phyloP scores from a whole-genome alignment of 768 basidiomycete genomes.

The Tulasnella calospora region DNA sequence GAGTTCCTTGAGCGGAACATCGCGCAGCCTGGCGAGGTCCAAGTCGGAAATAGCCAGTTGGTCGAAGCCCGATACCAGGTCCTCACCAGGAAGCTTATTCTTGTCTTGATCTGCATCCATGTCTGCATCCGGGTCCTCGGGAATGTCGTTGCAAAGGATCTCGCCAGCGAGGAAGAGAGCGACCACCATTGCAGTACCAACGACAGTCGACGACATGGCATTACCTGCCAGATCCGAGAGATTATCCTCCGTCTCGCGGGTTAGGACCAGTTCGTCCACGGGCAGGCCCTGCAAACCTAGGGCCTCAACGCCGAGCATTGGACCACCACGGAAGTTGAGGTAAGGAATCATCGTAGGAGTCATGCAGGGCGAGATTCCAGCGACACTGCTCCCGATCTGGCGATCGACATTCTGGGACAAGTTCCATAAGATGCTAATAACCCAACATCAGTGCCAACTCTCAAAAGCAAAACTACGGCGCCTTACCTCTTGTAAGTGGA shows the following conservation, averaged over 20 bases:
- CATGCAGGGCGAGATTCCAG: slow-evolving; percentile 86
- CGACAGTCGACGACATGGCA: slow-evolving; percentile 96
- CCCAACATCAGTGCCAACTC: neutral
- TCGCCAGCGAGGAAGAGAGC: slow-evolving; percentile 65
- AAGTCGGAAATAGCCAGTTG: slow-evolving; percentile 58
- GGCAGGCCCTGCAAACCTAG: slow-evolving; percentile 92
- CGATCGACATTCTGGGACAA: slow-evolving; percentile 95
- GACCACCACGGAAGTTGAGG: slow-evolving; percentile 91
- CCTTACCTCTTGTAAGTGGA: slow-evolving; percentile 79
- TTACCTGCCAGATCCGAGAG: slow-evolving; percentile 93
- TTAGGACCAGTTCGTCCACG: slow-evolving; percentile 83
- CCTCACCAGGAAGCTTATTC: slow-evolving; percentile 37
- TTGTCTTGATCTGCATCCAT: slow-evolving; percentile 38
- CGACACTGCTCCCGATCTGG: slow-evolving; percentile 70
- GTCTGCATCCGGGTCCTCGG: slow-evolving; percentile 60
- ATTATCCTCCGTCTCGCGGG: slow-evolving; percentile 89
- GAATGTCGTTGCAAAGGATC: slow-evolving; percentile 54
- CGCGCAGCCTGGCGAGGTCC: slow-evolving; percentile 57
- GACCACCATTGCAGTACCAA: slow-evolving; percentile 81
- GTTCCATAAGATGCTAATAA: slow-evolving; percentile 80
- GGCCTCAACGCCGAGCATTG: slow-evolving; percentile 90
- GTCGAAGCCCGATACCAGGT: slow-evolving; percentile 68
- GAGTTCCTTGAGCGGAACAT: slow-evolving; percentile 48
- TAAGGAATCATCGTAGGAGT: slow-evolving; percentile 97
- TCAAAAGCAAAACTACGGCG: neutral